These are phyloP conservation scores for Zalaria obscura DNA, from an alignment of 2,329 filamentous ascomycete genomes.

Conservation along the genomic window DNA sequence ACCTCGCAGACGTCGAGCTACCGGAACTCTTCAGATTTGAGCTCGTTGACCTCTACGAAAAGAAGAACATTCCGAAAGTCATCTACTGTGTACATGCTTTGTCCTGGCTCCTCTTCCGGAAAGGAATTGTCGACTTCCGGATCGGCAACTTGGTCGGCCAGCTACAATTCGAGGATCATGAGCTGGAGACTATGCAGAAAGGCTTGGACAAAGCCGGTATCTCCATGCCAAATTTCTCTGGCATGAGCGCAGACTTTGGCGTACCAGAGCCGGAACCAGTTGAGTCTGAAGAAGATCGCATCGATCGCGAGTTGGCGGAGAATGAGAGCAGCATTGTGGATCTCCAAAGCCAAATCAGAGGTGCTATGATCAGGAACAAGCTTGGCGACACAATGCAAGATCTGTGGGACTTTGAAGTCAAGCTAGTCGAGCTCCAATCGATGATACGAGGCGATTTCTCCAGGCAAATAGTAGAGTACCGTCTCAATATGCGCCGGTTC, in stretches of 20 bases:
- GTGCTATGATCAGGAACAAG: slow-evolving; percentile 61
- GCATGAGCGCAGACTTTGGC: slow-evolving; percentile 91
- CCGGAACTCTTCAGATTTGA: slow-evolving; percentile 96
- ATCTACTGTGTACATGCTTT: slow-evolving; percentile 97
- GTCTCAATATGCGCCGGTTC: slow-evolving; percentile 69
- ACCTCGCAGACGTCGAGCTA: slow-evolving; percentile 78
- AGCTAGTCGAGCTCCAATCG: slow-evolving; percentile 69
- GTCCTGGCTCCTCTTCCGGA: slow-evolving; percentile 91
- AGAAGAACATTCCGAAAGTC: slow-evolving; percentile 98
- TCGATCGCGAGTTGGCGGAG: slow-evolving; percentile 67
- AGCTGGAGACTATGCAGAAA: slow-evolving; percentile 92
- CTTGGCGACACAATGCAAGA: slow-evolving; percentile 75
- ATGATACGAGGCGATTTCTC: slow-evolving; percentile 78
- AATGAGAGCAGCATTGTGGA: slow-evolving; percentile 60
- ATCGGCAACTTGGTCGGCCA: slow-evolving; percentile 96
- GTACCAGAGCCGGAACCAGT: slow-evolving; percentile 60
- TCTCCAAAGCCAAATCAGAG: slow-evolving; percentile 74
- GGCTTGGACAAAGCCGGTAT: slow-evolving; percentile 89
- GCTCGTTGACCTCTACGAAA: slow-evolving; percentile 94
- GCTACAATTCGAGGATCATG: slow-evolving; percentile 93
- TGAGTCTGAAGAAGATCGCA: slow-evolving; percentile 81
- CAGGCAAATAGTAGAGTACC: slow-evolving; percentile 69
- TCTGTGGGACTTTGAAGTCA: slow-evolving; percentile 74
- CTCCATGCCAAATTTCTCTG: slow-evolving; percentile 94
- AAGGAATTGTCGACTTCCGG: slow-evolving; percentile 86